Evolutionary conservation across 768 basidiomycete genomes (phyloP).

Genomic region (Boletus subparvulus): DNA sequence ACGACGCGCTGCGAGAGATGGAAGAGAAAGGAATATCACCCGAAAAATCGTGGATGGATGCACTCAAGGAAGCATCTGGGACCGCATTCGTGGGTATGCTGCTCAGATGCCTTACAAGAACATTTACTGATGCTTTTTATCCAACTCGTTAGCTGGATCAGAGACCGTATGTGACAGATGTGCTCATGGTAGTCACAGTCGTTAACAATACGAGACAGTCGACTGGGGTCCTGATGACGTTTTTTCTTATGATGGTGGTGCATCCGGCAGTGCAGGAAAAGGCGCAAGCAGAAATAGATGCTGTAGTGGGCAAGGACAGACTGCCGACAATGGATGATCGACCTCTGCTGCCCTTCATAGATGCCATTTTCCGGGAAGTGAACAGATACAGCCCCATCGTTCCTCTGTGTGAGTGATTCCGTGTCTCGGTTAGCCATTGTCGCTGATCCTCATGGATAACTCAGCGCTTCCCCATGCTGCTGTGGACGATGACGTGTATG

Average conservation of each 20-base stretch:
- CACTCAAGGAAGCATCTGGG: slow-evolving; percentile 7
- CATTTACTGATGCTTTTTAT: background rate
- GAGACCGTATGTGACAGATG: background rate
- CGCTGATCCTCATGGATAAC: background rate
- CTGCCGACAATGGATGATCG: slow-evolving; percentile 11
- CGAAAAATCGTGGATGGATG: slow-evolving; percentile 2
- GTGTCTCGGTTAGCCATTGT: too few relatives aligned
- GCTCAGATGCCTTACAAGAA: background rate
- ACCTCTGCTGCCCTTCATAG: slow-evolving; percentile 5
- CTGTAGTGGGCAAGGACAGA: slow-evolving; percentile 2
- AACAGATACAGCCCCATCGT: background rate
- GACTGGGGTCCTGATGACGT: background rate
- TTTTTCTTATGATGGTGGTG: slow-evolving; percentile 9
- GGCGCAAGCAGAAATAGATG: slow-evolving; percentile 10
- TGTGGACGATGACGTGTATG: slow-evolving; percentile 42
- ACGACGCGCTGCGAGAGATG: slow-evolving; percentile 1
- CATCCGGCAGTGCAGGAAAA: slow-evolving; percentile 4
- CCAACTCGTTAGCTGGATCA: background rate
- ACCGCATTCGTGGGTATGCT: slow-evolving; percentile 9
- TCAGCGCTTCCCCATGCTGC: slow-evolving; percentile 26
- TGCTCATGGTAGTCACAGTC: background rate
- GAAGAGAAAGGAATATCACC: background rate
- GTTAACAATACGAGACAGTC: background rate
- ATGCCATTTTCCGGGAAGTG: slow-evolving; percentile 7
- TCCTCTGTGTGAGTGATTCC: slow-evolving; percentile 2